These are phyloP conservation scores for Coemansia sp. DNA, from an alignment of 192 early-diverging fungal genomes.

Conservation along the genomic window DNA sequence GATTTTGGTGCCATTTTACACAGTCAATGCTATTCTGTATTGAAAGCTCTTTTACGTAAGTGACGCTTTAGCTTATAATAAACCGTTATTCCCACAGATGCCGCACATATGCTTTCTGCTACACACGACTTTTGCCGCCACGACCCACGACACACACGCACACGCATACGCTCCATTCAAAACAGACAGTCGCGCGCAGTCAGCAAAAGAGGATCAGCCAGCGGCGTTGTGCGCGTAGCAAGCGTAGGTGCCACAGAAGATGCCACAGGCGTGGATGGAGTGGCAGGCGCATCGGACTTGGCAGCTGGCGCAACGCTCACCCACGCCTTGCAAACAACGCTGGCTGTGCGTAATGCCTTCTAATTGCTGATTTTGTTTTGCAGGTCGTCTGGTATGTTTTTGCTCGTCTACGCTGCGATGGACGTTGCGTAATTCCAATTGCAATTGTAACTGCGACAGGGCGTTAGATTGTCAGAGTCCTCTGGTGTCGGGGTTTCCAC, in stretches of 20 bases:
- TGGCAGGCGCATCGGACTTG: slow-evolving; percentile 31
- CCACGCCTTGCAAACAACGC: slow-evolving; percentile 57
- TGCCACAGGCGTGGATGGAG: slow-evolving; percentile 5
- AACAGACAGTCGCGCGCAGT: slow-evolving; percentile 73
- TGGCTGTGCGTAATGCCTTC: slow-evolving; percentile 57
- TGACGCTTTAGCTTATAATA: no score
- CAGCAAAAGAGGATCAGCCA: slow-evolving; percentile 52
- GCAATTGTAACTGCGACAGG: slow-evolving; percentile 41
- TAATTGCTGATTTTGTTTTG: slow-evolving; percentile 58
- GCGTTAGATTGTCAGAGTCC: slow-evolving; percentile 8
- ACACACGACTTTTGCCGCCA: slow-evolving; percentile 42
- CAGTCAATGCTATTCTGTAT: no score
- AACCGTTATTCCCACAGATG: slow-evolving; percentile 12
- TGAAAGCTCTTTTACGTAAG: no score
- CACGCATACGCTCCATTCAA: slow-evolving; percentile 66
- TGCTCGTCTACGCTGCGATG: slow-evolving; percentile 41
- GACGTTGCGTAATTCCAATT: slow-evolving; percentile 46
- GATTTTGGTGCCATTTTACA: no score
- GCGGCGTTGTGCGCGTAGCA: slow-evolving; percentile 11
- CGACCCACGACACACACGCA: slow-evolving; percentile 40
- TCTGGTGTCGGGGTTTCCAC: slow-evolving; percentile 8
- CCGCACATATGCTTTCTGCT: slow-evolving; percentile 25
- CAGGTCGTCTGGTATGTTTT: slow-evolving; percentile 53
- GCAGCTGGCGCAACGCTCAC: slow-evolving; percentile 35
- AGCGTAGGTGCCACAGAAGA: slow-evolving; percentile 9